Conservation (phyloP, 2,329 filamentous ascomycete genomes). For the Xylaria sp. region DNA sequence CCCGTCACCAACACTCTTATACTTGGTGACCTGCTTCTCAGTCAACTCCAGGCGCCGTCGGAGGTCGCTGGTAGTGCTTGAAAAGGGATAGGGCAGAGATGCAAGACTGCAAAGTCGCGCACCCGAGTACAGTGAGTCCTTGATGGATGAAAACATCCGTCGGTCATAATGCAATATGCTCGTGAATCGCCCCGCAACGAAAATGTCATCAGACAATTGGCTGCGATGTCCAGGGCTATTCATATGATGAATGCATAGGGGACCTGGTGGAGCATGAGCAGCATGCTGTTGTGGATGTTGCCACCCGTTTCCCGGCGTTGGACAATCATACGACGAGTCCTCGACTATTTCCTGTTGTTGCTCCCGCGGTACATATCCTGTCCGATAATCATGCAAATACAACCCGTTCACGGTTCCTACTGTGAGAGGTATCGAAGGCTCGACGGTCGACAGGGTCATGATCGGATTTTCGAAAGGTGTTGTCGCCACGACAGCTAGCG, state of each 20-base stretch:
- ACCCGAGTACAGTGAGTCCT: constrained; percentile 76
- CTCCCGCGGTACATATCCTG: constrained; percentile 30
- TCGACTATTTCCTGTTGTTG: constrained; percentile 38
- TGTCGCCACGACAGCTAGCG: constrained; percentile 62
- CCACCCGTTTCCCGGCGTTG: constrained; percentile 46
- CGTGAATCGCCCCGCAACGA: constrained; percentile 82
- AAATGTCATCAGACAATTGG: constrained; percentile 70
- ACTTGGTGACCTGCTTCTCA: constrained; percentile 46
- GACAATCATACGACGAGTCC: constrained; percentile 29
- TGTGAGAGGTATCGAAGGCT: constrained; percentile 65
- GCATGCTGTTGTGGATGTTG: constrained; percentile 59
- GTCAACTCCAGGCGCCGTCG: constrained; percentile 52
- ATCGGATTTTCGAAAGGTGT: constrained; percentile 76
- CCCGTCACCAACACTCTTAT: constrained; percentile 48
- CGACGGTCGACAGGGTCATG: constrained; percentile 69
- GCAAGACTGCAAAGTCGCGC: constrained; percentile 70
- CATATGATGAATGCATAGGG: constrained; percentile 76
- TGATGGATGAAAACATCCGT: constrained; percentile 73
- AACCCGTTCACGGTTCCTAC: constrained; percentile 78
- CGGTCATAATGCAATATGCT: constrained; percentile 86
- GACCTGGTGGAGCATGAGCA: constrained; percentile 71
- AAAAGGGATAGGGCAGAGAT: constrained; percentile 62
- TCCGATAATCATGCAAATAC: constrained; percentile 74
- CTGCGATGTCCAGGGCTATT: constrained; percentile 48
- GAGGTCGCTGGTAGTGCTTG: constrained; percentile 56